phyloP scores from a whole-genome alignment of 257 asterid species.

The Solanum ossicruentum region DNA sequence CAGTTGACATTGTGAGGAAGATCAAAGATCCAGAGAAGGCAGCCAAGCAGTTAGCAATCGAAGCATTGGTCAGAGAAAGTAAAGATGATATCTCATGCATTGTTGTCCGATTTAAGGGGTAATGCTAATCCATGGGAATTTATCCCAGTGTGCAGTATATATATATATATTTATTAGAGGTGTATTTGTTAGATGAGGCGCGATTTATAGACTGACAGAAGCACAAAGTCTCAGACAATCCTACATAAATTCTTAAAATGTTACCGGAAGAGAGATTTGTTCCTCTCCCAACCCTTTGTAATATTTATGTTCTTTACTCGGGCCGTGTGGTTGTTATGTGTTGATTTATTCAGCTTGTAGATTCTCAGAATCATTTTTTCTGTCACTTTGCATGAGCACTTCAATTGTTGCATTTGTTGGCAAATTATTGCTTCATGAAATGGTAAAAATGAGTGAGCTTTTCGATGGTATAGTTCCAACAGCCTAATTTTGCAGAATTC shows the following conservation, averaged over 20 bases:
- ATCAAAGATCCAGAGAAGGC: slow-evolving; percentile 79
- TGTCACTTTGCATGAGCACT: background rate
- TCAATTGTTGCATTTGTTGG: background rate
- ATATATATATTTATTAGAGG: slow-evolving; percentile 20
- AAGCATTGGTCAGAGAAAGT: slow-evolving; percentile 73
- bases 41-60: slow-evolving; percentile 61
- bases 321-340: slow-evolving; percentile 23
- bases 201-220: slow-evolving; percentile 1
- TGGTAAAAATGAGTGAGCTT: background rate
- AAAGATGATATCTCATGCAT: slow-evolving; percentile 92
- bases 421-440: background rate
- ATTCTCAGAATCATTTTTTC: slow-evolving; percentile 17
- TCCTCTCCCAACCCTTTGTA: slow-evolving; percentile 5
- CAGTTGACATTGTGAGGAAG: slow-evolving; percentile 65
- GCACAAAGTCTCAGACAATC: slow-evolving; percentile 9
- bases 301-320: slow-evolving; percentile 6
- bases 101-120: slow-evolving; percentile 56
- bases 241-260: background rate
- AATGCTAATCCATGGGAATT: background rate
- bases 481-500: background rate
- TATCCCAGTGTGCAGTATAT: slow-evolving; percentile 6
- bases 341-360: slow-evolving; percentile 39
- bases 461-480: background rate
- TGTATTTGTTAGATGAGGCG: background rate
- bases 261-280: slow-evolving; percentile 3